Evolutionary conservation across 176 grass and related monocot genomes (phyloP).

Genomic region (Triticum urartu): DNA sequence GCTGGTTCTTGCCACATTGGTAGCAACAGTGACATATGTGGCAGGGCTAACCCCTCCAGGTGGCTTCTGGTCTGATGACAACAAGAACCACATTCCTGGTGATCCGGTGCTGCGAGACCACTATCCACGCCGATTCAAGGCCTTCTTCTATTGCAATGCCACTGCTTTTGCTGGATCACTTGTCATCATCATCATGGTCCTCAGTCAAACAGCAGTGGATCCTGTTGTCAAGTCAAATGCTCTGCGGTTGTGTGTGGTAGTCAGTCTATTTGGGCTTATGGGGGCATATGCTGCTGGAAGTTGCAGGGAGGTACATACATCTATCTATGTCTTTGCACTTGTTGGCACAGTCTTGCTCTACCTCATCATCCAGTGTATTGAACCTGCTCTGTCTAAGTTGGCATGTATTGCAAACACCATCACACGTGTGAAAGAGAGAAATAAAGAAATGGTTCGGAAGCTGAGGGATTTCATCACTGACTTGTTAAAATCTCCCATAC

Average conservation of each 20-base stretch:
- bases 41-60: constrained; percentile 46
- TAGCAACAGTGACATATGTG: constrained; percentile 31
- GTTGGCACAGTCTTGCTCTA: not conserved
- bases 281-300: constrained; percentile 33
- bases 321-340: constrained; percentile 33
- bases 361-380: constrained; percentile 19
- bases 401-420: not conserved
- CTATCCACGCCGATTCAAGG: constrained; percentile 34
- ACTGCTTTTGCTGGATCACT: constrained; percentile 46
- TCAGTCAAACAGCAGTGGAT: constrained; percentile 30
- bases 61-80: constrained; percentile 40
- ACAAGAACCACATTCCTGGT: constrained; percentile 20
- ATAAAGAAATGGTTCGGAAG: not conserved
- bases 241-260: constrained; percentile 24
- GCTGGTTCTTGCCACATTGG: constrained; percentile 43
- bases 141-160: constrained; percentile 37
- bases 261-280: constrained; percentile 23
- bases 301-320: constrained; percentile 35
- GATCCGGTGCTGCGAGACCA: constrained; percentile 36
- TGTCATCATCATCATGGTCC: constrained; percentile 52
- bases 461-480: not conserved
- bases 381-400: not conserved
- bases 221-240: constrained; percentile 15
- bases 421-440: not conserved
- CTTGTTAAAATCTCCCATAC: not conserved